Evolutionary conservation across 352 stramenopile genomes (phyloP), one percentile per base, ranked within the genome.

Genomic region (Aphanomyces stellatus): DNA sequence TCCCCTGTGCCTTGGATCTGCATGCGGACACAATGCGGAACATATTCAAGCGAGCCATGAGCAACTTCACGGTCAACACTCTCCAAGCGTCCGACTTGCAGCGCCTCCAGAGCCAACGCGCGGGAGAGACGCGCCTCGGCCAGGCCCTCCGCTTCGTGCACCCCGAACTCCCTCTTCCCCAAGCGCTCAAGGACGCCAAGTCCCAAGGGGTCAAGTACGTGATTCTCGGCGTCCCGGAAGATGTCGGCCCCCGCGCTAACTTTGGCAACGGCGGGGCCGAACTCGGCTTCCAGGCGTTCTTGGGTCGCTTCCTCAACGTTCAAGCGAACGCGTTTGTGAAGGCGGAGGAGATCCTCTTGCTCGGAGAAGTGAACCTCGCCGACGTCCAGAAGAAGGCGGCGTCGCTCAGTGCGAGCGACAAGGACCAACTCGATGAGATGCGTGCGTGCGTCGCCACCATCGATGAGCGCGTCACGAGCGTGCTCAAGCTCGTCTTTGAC

Each of bases 241-340:
- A 67, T 28, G 60, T 67, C 22, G 60, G 60, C 3, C 60, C 60
- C 4, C 60, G 60, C 30, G 60, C 60, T 17, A 67, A 67, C 27
- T 67, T 67, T 57, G 60, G 60, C 28, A 67, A 67, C 25, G 60
- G 60, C 4, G 60, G 60, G 10, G 60, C 60, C 3, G 60, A 55
- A n/a, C 28, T 67, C 15, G 60, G 60, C 28, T 67, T 67, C 24
- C 60, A 67, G 24, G 40, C 60, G 3, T 67, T 67, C 46, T 48
- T 67, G 10, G 60, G 60, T 8, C 43, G 60, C 22, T 67, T 67
- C 27, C 34, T 67, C n/a, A 67, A 67, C 34, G 60, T 67, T 11
- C 60, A 67, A 46, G 43, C 60, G 37, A 67, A 67, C 33, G 19
- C n/a, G 33, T 67, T 67, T 43, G 60, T 67, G 19, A 49, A 35